Base-by-base conservation (phyloP, 148 eudicot species). In the Silene latifolia region DNA sequence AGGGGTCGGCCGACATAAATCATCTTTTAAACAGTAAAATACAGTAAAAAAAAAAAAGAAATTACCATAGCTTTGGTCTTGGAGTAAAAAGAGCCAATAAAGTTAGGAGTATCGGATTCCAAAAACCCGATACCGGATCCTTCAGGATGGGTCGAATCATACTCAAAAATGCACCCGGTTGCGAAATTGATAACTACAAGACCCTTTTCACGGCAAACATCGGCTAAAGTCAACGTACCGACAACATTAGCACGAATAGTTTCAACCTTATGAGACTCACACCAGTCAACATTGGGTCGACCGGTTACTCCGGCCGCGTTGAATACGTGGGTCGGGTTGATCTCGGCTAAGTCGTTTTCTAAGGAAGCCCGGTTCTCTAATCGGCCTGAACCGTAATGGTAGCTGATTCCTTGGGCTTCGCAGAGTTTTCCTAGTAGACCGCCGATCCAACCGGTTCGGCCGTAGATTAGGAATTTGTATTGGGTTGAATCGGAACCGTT, bases 291-390 rank as follows among this genome's bases (percentile, higher is more conserved):
- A 51, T 91, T 91, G 11, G 97, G 97, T 0, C 97, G 90, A 58
- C 97, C 97, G 21, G 97, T 91, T 25, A 91, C 93, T 0, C 97
- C 97, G n/a, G 93, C 97, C 13, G 93, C 97, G 80, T 91, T 91
- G 83, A 91, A 88, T 18, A 91, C 97, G 42, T 91, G 97, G 71
- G 87, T 89, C n/a, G 97, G 97, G 4, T 78, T 48, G 35, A 72
- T 76, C 15, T 78, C 53, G 24, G 81, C 78, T 13, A 91, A 29
- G 83, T 91, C 97, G 32, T 86, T 67, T 15, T 82, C 84, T 7
- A 91, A 69, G 19, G 88, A 82, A 8, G 53, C 21, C 4, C 93
- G 88, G 86, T 88, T 80, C 79, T 91, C 88, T 5, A 91, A 84
- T 3, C 97, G 89, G 27, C 91, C 97, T 48, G 88, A 81, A 27